Evolutionary conservation across 2,329 filamentous ascomycete genomes (phyloP).

Genomic region (Epichloe glyceriae): DNA sequence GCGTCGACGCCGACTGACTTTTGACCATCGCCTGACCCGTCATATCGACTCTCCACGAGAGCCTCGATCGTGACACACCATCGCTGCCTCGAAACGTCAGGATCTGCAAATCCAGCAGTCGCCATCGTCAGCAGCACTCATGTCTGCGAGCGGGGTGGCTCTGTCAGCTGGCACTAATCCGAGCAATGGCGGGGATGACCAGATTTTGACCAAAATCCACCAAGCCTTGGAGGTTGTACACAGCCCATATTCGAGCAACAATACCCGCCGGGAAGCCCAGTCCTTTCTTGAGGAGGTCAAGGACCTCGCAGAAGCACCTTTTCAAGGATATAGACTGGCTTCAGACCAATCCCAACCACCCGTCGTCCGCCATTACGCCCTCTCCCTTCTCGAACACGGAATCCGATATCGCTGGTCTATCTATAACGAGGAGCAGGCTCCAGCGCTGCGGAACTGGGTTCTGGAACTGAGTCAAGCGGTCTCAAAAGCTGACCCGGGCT

Average conservation of each 20-base stretch:
- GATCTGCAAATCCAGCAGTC: neutral
- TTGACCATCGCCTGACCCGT: neutral
- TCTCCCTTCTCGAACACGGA: constrained; percentile 81
- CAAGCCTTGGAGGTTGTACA: constrained; percentile 82
- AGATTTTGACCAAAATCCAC: constrained; percentile 55
- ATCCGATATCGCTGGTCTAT: constrained; percentile 75
- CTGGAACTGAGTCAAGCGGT: constrained; percentile 64
- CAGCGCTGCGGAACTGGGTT: constrained; percentile 61
- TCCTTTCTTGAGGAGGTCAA: constrained; percentile 80
- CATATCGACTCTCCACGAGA: neutral
- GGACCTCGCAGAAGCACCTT: constrained; percentile 61
- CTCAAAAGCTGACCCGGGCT: constrained; percentile 59
- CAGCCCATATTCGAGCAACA: constrained; percentile 66
- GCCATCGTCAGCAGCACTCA: constrained; percentile 8
- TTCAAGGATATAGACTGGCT: constrained; percentile 74
- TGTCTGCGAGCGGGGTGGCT: constrained; percentile 26
- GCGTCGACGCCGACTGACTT: neutral
- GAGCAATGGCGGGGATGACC: constrained; percentile 25
- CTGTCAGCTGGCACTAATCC: constrained; percentile 18
- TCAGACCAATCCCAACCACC: constrained; percentile 61
- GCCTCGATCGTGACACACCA: neutral
- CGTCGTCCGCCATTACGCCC: constrained; percentile 82
- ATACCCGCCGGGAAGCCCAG: constrained; percentile 70
- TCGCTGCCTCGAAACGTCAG: neutral
- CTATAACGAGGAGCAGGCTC: constrained; percentile 55